Evolutionary conservation across 768 basidiomycete genomes (phyloP).

Genomic region (Sistotremastrum suecicum): DNA sequence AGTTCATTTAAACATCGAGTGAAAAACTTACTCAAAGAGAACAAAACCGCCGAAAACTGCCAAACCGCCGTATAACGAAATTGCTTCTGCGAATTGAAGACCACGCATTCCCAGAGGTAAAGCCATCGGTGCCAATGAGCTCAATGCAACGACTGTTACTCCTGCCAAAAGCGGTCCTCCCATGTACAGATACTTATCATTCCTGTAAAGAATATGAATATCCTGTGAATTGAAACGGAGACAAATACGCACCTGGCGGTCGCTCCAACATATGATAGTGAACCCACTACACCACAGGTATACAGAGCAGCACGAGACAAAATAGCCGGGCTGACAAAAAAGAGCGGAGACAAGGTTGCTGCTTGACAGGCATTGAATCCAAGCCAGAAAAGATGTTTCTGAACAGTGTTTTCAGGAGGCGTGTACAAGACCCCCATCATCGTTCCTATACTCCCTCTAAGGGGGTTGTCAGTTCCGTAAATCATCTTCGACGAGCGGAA

Average conservation of each 20-base stretch:
- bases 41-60: slow-evolving; percentile 82
- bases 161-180: slow-evolving; percentile 84
- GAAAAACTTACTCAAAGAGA: slow-evolving; percentile 57
- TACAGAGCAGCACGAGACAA: slow-evolving; percentile 81
- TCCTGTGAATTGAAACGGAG: neutral
- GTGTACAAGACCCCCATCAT: slow-evolving; percentile 80
- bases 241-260: slow-evolving; percentile 51
- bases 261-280: slow-evolving; percentile 76
- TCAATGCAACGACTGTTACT: slow-evolving; percentile 75
- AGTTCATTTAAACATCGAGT: neutral
- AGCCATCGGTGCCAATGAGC: slow-evolving; percentile 78
- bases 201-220: slow-evolving; percentile 16
- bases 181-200: slow-evolving; percentile 74
- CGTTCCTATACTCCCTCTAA: slow-evolving; percentile 53
- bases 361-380: slow-evolving; percentile 81
- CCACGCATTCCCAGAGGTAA: slow-evolving; percentile 72
- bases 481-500: slow-evolving; percentile 3
- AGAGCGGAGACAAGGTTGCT: slow-evolving; percentile 75
- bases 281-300: slow-evolving; percentile 75
- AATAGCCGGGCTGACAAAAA: slow-evolving; percentile 76
- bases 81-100: slow-evolving; percentile 60
- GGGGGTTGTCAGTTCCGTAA: neutral
- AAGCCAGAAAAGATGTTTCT: slow-evolving; percentile 75
- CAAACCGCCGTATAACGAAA: slow-evolving; percentile 78
- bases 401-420: slow-evolving; percentile 56